Percentiles rank a stretch among this genome's conserved stretches.
Conservation (phyloP, 495 filamentous ascomycete genomes). For the Hyaloscypha hepaticicola region DNA sequence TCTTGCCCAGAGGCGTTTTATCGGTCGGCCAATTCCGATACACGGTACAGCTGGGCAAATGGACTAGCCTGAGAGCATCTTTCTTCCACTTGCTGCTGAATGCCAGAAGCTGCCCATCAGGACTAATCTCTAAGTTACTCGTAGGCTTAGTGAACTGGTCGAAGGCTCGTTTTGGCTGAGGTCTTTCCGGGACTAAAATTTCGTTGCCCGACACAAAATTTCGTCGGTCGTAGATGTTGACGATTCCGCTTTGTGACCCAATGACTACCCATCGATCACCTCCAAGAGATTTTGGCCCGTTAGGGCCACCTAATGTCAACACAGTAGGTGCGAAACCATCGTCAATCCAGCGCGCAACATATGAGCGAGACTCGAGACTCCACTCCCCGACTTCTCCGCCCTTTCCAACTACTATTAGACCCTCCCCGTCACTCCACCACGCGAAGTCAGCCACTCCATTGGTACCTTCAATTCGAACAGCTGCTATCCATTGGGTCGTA, state of each 20-base stretch:
- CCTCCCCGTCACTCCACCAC: slow-evolving; percentile 85
- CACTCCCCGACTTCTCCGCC: slow-evolving; percentile 94
- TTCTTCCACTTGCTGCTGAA: slow-evolving; percentile 84
- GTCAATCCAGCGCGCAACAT: slow-evolving; percentile 82
- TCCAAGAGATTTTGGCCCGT: slow-evolving; percentile 60
- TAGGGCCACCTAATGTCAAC: slow-evolving; percentile 68
- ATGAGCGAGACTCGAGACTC: slow-evolving; percentile 60
- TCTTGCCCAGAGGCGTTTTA: slow-evolving; percentile 82
- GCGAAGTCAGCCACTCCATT: slow-evolving; percentile 84
- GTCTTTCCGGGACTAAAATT: slow-evolving; percentile 57
- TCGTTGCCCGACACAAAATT: slow-evolving; percentile 40
- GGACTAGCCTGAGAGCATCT: slow-evolving; percentile 83
- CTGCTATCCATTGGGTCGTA: slow-evolving; percentile 86
- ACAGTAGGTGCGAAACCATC: slow-evolving; percentile 86
- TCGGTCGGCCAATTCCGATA: slow-evolving; percentile 96
- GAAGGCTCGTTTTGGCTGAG: slow-evolving; percentile 66
- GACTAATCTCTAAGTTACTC: slow-evolving; percentile 73
- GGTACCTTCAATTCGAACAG: slow-evolving; percentile 77
- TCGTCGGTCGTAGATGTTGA: slow-evolving; percentile 89
- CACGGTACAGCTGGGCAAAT: slow-evolving; percentile 87
- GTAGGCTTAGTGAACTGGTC: slow-evolving; percentile 86
- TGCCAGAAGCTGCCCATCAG: slow-evolving; percentile 83
- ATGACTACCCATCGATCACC: slow-evolving; percentile 85
- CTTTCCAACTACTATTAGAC: slow-evolving; percentile 73
- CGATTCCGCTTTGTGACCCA: slow-evolving; percentile 78